Percentiles rank a stretch among this genome's conserved stretches.
Conservation (phyloP, 768 basidiomycete genomes). For the Amanita brunnescens region DNA sequence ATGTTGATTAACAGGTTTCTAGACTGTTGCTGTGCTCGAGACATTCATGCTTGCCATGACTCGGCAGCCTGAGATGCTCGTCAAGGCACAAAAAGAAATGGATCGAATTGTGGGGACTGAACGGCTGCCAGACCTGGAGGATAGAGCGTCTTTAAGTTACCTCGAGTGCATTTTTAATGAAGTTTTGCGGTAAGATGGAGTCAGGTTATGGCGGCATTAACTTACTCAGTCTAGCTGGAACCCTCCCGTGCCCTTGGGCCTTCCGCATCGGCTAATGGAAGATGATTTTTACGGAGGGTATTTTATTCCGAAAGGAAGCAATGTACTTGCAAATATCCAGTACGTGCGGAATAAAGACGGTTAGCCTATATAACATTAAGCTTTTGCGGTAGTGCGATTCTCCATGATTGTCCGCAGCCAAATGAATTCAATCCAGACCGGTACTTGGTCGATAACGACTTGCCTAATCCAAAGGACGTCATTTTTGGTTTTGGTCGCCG, state of each 20-base stretch:
- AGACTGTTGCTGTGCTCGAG: conserved; percentile 44
- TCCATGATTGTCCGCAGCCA: conserved; percentile 37
- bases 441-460: conserved; percentile 28
- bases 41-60: conserved; percentile 49
- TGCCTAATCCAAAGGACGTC: conserved; percentile 37
- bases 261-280: conserved; percentile 44
- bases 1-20: neutral
- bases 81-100: conserved; percentile 42
- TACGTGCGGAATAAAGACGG: conserved; percentile 16
- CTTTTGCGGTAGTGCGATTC: conserved; percentile 26
- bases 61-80: conserved; percentile 39
- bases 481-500: conserved; percentile 54
- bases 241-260: conserved; percentile 38
- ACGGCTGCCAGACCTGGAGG: conserved; percentile 38
- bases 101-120: conserved; percentile 35
- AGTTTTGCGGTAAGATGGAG: conserved; percentile 31
- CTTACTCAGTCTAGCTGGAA: conserved; percentile 29
- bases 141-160: conserved; percentile 37
- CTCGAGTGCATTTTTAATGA: conserved; percentile 40
- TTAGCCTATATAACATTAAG: neutral
- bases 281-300: conserved; percentile 41
- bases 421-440: conserved; percentile 42
- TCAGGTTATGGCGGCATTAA: conserved; percentile 3
- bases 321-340: conserved; percentile 36
- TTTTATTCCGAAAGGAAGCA: conserved; percentile 37